A percentile compares a stretch with the other conserved stretches of the same genome.
Evolutionary conservation across 805 yeast species (phyloP).

Genomic region (Brettanomyces sp.): DNA sequence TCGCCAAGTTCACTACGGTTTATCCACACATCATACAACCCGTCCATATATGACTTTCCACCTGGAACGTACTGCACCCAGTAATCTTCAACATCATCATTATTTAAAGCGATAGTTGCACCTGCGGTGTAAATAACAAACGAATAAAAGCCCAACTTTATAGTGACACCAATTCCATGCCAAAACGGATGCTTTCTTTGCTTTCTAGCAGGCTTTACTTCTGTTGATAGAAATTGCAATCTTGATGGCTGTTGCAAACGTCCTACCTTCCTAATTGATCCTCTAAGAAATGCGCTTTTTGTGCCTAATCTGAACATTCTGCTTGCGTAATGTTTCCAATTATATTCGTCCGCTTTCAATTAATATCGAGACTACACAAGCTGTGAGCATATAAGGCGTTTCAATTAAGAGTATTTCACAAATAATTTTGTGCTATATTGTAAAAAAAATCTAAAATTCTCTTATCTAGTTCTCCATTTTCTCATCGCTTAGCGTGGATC

Average conservation of each 20-base stretch:
- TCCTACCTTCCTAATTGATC: not conserved
- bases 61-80: conserved; percentile 59
- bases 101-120: conserved; percentile 44
- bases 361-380: no score
- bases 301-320: not conserved
- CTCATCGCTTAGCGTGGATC: no score
- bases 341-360: no score
- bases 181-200: not conserved
- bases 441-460: no score
- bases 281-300: not conserved
- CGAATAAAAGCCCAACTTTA: conserved; percentile 18
- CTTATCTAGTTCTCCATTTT: no score
- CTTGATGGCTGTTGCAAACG: not conserved
- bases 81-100: conserved; percentile 50
- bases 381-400: no score
- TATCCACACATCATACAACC: conserved; percentile 31
- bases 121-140: conserved; percentile 45
- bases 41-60: conserved; percentile 45
- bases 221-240: no score
- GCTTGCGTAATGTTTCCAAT: no score
- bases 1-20: conserved; percentile 15
- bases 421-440: no score
- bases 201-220: no score
- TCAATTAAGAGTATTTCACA: no score
- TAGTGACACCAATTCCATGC: conserved; percentile 8